Percentiles rank a stretch among this genome's conserved stretches.
These are phyloP conservation scores for Malbranchea zuffiana DNA, from an alignment of 2,329 filamentous ascomycete genomes.

Conservation along the genomic window DNA sequence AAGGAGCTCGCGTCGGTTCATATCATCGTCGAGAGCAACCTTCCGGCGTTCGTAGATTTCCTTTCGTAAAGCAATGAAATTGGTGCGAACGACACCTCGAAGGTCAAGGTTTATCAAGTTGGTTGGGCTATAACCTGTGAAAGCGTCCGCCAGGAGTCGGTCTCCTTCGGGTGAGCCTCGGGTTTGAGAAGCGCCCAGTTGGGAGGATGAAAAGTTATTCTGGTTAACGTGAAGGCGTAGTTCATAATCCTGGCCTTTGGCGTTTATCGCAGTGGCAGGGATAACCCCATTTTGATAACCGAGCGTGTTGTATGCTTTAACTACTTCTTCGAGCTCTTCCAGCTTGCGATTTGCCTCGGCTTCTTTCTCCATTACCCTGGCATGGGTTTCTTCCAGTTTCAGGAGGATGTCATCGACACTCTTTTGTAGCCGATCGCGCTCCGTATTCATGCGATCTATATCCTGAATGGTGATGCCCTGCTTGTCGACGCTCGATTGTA, in stretches of 20 bases:
- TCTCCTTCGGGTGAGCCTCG: conserved; percentile 49
- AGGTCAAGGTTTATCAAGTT: conserved; percentile 85
- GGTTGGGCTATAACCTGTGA: conserved; percentile 78
- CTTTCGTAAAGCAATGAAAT: conserved; percentile 67
- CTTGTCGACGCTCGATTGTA: conserved; percentile 80
- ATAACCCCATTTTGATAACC: conserved; percentile 92
- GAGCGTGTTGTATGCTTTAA: conserved; percentile 85
- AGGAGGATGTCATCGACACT: conserved; percentile 66
- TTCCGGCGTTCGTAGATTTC: conserved; percentile 85
- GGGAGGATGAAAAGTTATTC: conserved; percentile 62
- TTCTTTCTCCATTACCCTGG: conserved; percentile 73
- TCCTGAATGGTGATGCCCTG: conserved; percentile 95
- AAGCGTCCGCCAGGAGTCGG: conserved; percentile 67
- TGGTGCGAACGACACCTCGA: conserved; percentile 67
- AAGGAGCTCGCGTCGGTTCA: conserved; percentile 86
- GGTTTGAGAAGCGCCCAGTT: conserved; percentile 40
- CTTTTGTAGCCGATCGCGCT: conserved; percentile 85
- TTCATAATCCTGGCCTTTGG: conserved; percentile 76
- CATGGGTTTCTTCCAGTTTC: conserved; percentile 75
- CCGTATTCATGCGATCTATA: conserved; percentile 97
- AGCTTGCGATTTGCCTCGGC: conserved; percentile 73
- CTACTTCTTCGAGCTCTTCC: conserved; percentile 80
- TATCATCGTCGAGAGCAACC: conserved; percentile 72
- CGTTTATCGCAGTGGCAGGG: conserved; percentile 70
- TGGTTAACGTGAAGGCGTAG: conserved; percentile 72